Conservation (phyloP, 768 basidiomycete genomes). For the Paxillus involutus region DNA sequence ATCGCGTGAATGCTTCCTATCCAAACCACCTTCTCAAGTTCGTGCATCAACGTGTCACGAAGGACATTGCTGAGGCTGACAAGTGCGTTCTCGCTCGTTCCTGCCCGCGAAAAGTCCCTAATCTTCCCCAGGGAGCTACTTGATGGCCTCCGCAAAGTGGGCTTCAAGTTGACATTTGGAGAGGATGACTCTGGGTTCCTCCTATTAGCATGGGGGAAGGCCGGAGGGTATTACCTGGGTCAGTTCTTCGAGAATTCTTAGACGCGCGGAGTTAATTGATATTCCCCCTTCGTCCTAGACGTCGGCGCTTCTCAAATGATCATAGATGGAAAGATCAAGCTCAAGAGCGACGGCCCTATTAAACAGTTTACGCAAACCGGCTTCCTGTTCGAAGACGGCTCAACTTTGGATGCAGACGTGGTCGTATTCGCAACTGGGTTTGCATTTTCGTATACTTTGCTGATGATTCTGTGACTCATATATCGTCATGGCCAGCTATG, state of each 20-base stretch:
- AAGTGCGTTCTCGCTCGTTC: conserved; percentile 35
- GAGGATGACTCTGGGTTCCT: conserved; percentile 51
- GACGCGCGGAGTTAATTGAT: background rate
- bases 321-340: conserved; percentile 47
- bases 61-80: conserved; percentile 53
- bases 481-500: conserved; percentile 8
- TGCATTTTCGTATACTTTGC: conserved; percentile 8
- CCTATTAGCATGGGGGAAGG: conserved; percentile 45
- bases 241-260: background rate
- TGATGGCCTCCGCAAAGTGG: conserved; percentile 53
- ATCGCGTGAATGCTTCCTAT: conserved; percentile 50
- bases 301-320: conserved; percentile 43
- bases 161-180: conserved; percentile 57
- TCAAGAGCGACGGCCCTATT: conserved; percentile 28
- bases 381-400: conserved; percentile 26
- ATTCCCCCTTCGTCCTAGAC: conserved; percentile 23
- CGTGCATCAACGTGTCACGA: conserved; percentile 36
- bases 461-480: background rate
- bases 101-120: background rate
- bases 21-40: conserved; percentile 33
- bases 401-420: conserved; percentile 47
- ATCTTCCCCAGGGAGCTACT: conserved; percentile 42
- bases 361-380: conserved; percentile 35
- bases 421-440: conserved; percentile 26
- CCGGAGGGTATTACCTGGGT: conserved; percentile 72